These are phyloP conservation scores for Chenopodium suecicum DNA, from an alignment of 148 eudicot species.

Conservation along the genomic window DNA sequence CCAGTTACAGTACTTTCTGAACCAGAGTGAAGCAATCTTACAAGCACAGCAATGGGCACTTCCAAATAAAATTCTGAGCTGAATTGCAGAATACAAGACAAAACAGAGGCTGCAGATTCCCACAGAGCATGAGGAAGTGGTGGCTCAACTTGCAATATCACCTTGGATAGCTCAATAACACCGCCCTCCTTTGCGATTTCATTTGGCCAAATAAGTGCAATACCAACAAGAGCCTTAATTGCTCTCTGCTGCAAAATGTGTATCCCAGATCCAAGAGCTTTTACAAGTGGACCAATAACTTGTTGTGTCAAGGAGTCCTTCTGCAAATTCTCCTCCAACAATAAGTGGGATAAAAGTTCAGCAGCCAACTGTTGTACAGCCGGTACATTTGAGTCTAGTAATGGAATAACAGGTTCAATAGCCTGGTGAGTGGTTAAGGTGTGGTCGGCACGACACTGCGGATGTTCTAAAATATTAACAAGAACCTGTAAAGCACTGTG, in stretches of 20 bases:
- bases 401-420: conserved; percentile 82
- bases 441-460: conserved; percentile 76
- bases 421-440: conserved; percentile 75
- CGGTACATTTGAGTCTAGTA: conserved; percentile 75
- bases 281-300: conserved; percentile 81
- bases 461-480: conserved; percentile 86
- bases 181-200: conserved; percentile 98
- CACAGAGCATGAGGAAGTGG: conserved; percentile 89
- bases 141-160: conserved; percentile 81
- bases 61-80: conserved; percentile 95
- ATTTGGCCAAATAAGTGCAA: conserved; percentile 85
- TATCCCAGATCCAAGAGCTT: conserved; percentile 76
- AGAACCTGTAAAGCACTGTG: conserved; percentile 95
- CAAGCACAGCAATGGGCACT: conserved; percentile 93
- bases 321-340: conserved; percentile 84
- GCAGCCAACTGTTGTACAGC: conserved; percentile 93
- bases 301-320: conserved; percentile 73
- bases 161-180: conserved; percentile 81
- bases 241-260: conserved; percentile 90
- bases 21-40: conserved; percentile 88
- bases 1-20: conserved; percentile 79
- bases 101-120: conserved; percentile 85
- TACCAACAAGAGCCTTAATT: conserved; percentile 80
- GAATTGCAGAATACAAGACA: conserved; percentile 84
- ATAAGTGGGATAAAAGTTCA: conserved; percentile 83